Conservation (phyloP, 441 rosid genomes). For the Croton laevigatus region DNA sequence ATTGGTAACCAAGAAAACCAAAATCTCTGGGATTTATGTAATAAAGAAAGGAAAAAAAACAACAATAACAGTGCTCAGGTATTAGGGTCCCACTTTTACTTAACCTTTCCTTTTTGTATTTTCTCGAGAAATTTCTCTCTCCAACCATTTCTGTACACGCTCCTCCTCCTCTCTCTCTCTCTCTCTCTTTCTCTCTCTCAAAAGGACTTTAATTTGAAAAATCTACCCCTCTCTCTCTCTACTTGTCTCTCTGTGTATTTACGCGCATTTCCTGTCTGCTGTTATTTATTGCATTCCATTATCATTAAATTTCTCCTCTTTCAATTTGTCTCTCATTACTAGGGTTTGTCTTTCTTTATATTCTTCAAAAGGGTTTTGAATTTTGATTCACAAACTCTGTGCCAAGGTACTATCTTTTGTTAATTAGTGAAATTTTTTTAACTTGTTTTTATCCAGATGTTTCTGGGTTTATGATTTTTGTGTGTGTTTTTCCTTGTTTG, state of each 20-base stretch:
- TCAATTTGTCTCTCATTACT: neutral
- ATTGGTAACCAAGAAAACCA: constrained; percentile 9
- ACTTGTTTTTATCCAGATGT: neutral
- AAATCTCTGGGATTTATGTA: neutral
- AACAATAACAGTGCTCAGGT: neutral
- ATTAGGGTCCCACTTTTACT: constrained; percentile 18
- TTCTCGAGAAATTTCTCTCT: constrained; percentile 54
- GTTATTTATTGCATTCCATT: constrained; percentile 31
- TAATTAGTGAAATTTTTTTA: neutral
- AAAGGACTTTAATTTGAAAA: constrained; percentile 55
- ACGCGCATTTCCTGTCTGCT: constrained; percentile 37
- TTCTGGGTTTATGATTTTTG: constrained; percentile 6
- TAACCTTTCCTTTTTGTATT: constrained; percentile 40
- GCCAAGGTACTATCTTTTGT: constrained; percentile 12
- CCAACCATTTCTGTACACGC: constrained; percentile 21
- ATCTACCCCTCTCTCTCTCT: constrained; percentile 5
- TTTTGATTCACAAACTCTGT: constrained; percentile 3
- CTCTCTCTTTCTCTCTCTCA: constrained; percentile 4
- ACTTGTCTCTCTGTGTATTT: neutral
- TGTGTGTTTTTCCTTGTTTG: neutral
- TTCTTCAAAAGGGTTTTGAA: neutral
- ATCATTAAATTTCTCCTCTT: neutral
- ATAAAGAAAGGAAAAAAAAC: neutral
- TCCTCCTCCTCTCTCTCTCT: constrained; percentile 19
- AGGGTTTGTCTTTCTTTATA: constrained; percentile 2